Conservation (phyloP, 225 moss, liverwort and hornwort species). For the Sphagnum contortum region DNA sequence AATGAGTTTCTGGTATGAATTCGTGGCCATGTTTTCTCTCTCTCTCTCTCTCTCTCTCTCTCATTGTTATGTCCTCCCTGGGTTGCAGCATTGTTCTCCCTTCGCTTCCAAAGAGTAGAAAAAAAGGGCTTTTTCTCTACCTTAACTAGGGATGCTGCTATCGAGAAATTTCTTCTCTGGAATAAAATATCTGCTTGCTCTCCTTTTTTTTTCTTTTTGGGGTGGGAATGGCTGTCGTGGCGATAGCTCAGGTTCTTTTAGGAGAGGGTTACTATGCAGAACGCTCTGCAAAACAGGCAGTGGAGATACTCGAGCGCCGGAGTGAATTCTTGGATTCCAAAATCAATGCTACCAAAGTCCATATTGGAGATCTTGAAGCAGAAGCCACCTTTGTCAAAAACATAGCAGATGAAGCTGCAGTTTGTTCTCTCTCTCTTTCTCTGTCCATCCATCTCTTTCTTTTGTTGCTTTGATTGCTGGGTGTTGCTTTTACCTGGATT, state of each 20-base stretch:
- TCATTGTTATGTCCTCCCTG: too few species aligned
- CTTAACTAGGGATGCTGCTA: too few species aligned
- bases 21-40: background rate
- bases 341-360: conserved; percentile 37
- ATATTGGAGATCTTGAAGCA: conserved; percentile 77
- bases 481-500: background rate
- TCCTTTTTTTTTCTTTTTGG: background rate
- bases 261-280: conserved; percentile 91
- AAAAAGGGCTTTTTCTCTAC: too few species aligned
- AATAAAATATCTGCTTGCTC: too few species aligned
- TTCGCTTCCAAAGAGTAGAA: too few species aligned
- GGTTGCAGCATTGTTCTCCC: too few species aligned
- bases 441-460: background rate
- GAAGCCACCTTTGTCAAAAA: conserved; percentile 66
- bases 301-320: conserved; percentile 63
- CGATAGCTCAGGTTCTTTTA: conserved; percentile 90
- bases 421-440: conserved; percentile 16
- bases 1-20: conserved; percentile 84
- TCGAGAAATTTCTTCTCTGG: too few species aligned
- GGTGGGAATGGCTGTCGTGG: conserved; percentile 33
- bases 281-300: conserved; percentile 90
- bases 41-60: too few species aligned
- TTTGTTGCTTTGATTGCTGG: conserved; percentile 1
- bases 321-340: conserved; percentile 44
- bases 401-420: conserved; percentile 90